Conservation (phyloP, 202 grass and related monocot genomes). For the Hordeum pubiflorum region DNA sequence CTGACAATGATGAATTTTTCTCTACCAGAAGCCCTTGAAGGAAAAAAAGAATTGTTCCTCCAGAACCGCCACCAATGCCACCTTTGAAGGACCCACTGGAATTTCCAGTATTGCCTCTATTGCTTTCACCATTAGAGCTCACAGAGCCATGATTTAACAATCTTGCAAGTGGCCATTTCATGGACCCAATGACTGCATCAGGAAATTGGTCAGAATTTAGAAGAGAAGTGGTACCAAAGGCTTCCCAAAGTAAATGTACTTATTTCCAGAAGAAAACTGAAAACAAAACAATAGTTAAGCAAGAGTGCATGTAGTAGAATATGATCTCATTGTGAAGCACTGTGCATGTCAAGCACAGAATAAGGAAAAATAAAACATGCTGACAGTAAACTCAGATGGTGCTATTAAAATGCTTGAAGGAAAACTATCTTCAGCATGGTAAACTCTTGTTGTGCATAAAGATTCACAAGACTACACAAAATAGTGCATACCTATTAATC, state of each 20-base stretch:
- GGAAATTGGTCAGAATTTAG: constrained; percentile 14
- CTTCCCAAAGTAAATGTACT: constrained; percentile 14
- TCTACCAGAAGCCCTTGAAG: constrained; percentile 64
- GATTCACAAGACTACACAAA: background rate
- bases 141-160: constrained; percentile 68
- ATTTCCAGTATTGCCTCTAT: constrained; percentile 26
- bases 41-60: constrained; percentile 90
- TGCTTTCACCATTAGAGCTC: constrained; percentile 69
- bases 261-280: constrained; percentile 1
- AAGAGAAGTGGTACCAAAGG: constrained; percentile 12
- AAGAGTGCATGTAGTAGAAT: constrained; percentile 9
- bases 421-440: background rate
- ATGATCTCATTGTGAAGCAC: background rate
- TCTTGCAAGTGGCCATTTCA: constrained; percentile 91
- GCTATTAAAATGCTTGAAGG: constrained; percentile 6
- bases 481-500: constrained; percentile 76
- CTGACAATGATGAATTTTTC: constrained; percentile 76
- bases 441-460: background rate
- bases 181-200: constrained; percentile 80
- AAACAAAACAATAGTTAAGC: background rate
- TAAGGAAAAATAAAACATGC: background rate
- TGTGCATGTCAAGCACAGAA: background rate
- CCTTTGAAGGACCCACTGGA: constrained; percentile 65
- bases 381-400: background rate
- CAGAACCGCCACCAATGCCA: constrained; percentile 85